Evolutionary conservation across 768 basidiomycete genomes (phyloP), one percentile per base, ranked within the genome.

Genomic region (Tulasnella calospora): DNA sequence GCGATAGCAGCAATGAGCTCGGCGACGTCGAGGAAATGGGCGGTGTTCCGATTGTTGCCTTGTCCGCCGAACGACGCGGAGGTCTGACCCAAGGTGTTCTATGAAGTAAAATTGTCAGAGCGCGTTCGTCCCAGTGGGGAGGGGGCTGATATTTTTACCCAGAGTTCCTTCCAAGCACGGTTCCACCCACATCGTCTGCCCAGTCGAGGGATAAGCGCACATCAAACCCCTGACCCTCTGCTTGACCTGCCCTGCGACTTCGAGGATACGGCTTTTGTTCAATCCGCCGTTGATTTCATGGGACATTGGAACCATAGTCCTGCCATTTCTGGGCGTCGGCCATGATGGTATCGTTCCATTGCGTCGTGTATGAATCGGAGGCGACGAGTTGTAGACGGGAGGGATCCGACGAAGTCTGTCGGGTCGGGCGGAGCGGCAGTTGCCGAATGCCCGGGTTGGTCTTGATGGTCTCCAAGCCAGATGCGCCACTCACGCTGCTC

Each of bases 341-440:
- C 81, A 98, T 92, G 83, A 99, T 98, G 71, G 94, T 92, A 30
- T 87, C 87, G 84, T 99, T 98, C 97, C 97, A 99, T 79, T 85
- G 87, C 78, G 88, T 86, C 82, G 99, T 88, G 86, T 99, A 99
- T 3, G 94, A 90, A 83, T n/a, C n/a, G n/a, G n/a, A n/a, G n/a
- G n/a, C n/a, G n/a, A n/a, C n/a, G n/a, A n/a, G n/a, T n/a, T n/a
- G n/a, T n/a, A n/a, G n/a, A 88, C 81, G 30, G 97, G 95, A 23
- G 97, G 97, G 81, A 98, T 92, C 72, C 99, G 88, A 61, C 94
- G 92, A 35, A 98, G 98, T 80, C 96, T 92, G 82, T 94, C 92
- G 10, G 90, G 81, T 69, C 95, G 92, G 46, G 91, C 86, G 94
- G 91, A 80, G 84, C 90, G 47, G 89, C 82, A 30, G 92, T 67